These are phyloP conservation scores for Xerocomus brunneocitrinus DNA, from an alignment of 768 basidiomycete genomes.

Conservation along the genomic window DNA sequence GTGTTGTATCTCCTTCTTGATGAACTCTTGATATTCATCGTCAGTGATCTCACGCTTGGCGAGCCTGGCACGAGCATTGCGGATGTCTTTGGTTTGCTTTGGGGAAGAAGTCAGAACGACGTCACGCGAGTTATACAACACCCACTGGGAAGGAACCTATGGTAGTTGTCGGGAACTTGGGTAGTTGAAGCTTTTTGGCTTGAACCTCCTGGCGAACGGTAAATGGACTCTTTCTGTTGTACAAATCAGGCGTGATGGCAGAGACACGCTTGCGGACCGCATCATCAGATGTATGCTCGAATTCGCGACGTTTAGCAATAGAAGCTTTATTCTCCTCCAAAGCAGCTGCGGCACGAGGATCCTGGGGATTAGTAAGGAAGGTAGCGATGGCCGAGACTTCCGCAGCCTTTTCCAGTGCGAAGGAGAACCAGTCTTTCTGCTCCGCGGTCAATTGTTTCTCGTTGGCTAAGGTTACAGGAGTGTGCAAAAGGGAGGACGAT, in stretches of 20 bases:
- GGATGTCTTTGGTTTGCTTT: constrained; percentile 98
- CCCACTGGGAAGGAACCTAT: constrained; percentile 95
- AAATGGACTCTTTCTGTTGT: constrained; percentile 89
- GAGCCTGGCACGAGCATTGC: constrained; percentile 91
- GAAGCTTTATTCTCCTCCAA: constrained; percentile 87
- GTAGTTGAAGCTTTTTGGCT: constrained; percentile 81
- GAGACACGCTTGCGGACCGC: constrained; percentile 93
- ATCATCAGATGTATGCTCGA: constrained; percentile 91
- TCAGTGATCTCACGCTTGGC: constrained; percentile 85
- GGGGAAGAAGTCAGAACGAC: constrained; percentile 4
- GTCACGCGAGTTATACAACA: constrained; percentile 4
- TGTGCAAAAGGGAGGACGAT: constrained; percentile 97
- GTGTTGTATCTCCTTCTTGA: constrained; percentile 92
- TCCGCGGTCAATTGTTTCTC: constrained; percentile 87
- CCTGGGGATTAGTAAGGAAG: constrained; percentile 80
- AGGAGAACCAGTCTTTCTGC: constrained; percentile 98
- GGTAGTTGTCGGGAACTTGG: constrained; percentile 97
- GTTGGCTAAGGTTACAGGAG: constrained; percentile 89
- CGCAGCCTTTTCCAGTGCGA: constrained; percentile 90
- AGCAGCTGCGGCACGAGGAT: constrained; percentile 60
- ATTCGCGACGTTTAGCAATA: constrained; percentile 91
- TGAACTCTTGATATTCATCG: constrained; percentile 92
- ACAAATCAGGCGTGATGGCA: constrained; percentile 80
- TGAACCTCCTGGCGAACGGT: constrained; percentile 82
- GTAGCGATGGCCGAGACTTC: constrained; percentile 89